These are phyloP conservation scores for Capronia epimyces DNA, from an alignment of 2,329 filamentous ascomycete species.

Conservation along the genomic window DNA sequence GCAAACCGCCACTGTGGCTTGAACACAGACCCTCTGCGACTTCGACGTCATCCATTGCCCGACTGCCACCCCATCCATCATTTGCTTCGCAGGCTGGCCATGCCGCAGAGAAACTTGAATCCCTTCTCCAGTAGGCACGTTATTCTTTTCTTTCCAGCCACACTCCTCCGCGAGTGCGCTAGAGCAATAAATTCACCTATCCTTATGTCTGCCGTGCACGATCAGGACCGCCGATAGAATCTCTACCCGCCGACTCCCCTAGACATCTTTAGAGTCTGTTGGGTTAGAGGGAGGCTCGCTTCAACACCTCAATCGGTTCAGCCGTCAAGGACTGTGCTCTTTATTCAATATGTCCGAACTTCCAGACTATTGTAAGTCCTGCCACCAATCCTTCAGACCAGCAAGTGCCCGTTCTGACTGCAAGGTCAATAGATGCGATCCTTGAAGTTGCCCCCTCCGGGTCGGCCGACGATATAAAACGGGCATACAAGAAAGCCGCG, in stretches of 20 bases:
- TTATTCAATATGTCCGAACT: slow-evolving; percentile 22
- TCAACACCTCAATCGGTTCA: no score
- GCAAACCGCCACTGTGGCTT: slow-evolving; percentile 2
- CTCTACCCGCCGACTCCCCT: no score
- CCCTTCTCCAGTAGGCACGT: no score
- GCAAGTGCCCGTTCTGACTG: not conserved
- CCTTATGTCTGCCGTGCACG: no score
- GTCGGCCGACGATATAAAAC: slow-evolving; percentile 75
- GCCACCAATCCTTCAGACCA: not conserved
- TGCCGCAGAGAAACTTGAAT: no score
- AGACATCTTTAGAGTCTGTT: no score
- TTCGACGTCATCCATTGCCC: not conserved
- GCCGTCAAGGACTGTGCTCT: not conserved
- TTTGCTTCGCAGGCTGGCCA: no score
- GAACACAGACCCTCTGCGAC: not conserved
- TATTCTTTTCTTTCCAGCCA: no score
- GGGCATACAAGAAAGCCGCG: slow-evolving; percentile 90
- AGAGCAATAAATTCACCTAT: no score
- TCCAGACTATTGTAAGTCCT: slow-evolving; percentile 29
- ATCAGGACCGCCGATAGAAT: no score
- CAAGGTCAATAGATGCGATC: slow-evolving; percentile 38
- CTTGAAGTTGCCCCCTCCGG: slow-evolving; percentile 70
- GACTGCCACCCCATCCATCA: not conserved
- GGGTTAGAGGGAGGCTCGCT: no score
- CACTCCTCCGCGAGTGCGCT: no score